Evolutionary conservation across 1,284 basidiomycete genomes (phyloP), one percentile per base, ranked within the genome.

Genomic region (Ceratobasidium sp.): DNA sequence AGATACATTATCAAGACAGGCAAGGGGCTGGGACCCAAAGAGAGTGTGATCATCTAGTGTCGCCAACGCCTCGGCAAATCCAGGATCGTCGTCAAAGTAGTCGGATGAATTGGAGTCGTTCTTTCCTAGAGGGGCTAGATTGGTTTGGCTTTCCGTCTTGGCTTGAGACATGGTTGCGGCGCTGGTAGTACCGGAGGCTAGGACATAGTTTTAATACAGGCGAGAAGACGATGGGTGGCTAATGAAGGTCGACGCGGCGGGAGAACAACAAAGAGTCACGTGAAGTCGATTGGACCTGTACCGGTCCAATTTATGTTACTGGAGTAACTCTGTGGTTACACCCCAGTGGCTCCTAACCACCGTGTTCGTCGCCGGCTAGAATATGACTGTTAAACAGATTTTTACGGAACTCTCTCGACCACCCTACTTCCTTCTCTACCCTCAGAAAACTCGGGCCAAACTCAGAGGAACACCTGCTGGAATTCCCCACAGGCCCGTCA

Each of bases 1-100:
- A 41, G 59, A 50, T 7, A 74, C 59, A 48, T 74, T 74, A 27
- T 74, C 71, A 23, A 74, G 44, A 50, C 71, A 74, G 3, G 57
- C 48, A 20, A 74, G 71, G 23, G 59, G 71, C 54, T 74, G 71
- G 8, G 71, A 74, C 50, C 71, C 71, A 65, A 74, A 74, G 20
- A 74, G 35, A 48, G 54, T 57, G 38, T 27, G 60, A 10, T 74
- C 71, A 20, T 74, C 71, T 23, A 74, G 46, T 14, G 59, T 65
- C 16, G 71, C 71, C 3, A 74, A 48, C 8, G 71, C 71, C 18
- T 65, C 59, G 33, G 59, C 46, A 33, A 74, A 74, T 54, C 35
- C 71, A 27, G 71, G 71, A 74, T 74, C 71, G 60, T 74, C 71
- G 35, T 74, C 71, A 41, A 74, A 74, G 59, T 74, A 74, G 48